phyloP scores from a whole-genome alignment of 768 basidiomycete species.

The Suillus hirtellus region DNA sequence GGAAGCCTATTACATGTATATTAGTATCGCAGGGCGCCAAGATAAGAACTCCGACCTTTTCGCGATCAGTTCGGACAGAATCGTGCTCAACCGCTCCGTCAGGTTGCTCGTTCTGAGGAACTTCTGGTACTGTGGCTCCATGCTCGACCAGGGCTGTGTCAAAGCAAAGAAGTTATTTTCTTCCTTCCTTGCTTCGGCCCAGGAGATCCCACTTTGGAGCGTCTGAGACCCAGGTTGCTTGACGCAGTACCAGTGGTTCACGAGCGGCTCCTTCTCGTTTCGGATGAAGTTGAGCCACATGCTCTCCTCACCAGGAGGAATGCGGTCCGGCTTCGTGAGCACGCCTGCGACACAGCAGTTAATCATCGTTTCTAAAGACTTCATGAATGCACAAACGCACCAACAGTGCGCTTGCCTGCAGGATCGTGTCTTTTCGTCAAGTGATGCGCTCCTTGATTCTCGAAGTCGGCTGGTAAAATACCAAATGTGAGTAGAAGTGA shows the following conservation, averaged over 20 bases:
- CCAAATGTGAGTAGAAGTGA: slow-evolving; percentile 26
- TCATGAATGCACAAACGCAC: slow-evolving; percentile 54
- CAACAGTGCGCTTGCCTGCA: slow-evolving; percentile 66
- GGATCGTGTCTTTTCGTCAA: slow-evolving; percentile 63
- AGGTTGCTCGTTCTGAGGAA: slow-evolving; percentile 59
- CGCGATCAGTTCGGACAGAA: slow-evolving; percentile 63
- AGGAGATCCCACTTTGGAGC: slow-evolving; percentile 36
- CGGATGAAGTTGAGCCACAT: slow-evolving; percentile 58
- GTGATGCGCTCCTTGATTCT: slow-evolving; percentile 75
- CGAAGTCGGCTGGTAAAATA: slow-evolving; percentile 64
- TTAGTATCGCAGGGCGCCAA: slow-evolving; percentile 10
- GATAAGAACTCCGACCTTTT: slow-evolving; percentile 45
- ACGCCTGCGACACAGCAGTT: slow-evolving; percentile 46
- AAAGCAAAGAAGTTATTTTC: slow-evolving; percentile 62
- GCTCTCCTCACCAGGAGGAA: slow-evolving; percentile 23
- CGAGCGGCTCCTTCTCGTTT: slow-evolving; percentile 43
- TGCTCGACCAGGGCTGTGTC: slow-evolving; percentile 52
- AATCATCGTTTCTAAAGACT: slow-evolving; percentile 44
- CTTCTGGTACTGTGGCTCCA: slow-evolving; percentile 50
- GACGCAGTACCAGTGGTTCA: slow-evolving; percentile 39
- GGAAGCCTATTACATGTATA: slow-evolving; percentile 49
- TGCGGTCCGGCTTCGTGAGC: slow-evolving; percentile 74
- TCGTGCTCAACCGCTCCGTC: slow-evolving; percentile 54
- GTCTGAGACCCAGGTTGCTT: slow-evolving; percentile 39
- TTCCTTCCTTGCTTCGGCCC: slow-evolving; percentile 55